These are phyloP conservation scores for Diutina rugosa DNA, from an alignment of 1,139 yeast species.

Conservation along the genomic window DNA sequence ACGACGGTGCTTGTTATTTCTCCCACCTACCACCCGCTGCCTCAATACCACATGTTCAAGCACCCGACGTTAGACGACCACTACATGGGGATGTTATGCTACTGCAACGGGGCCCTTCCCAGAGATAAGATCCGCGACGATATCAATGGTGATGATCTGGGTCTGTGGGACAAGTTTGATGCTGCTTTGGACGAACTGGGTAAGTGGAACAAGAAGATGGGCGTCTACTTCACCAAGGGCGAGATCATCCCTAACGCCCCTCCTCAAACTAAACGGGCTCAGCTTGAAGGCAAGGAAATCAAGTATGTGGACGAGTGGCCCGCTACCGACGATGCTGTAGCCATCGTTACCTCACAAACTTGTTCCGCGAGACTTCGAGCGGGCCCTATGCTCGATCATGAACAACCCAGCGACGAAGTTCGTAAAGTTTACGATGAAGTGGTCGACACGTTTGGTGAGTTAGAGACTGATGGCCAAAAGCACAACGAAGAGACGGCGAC, in stretches of 20 bases:
- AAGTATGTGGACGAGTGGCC: conserved; percentile 20
- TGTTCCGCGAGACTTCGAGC: conserved; percentile 71
- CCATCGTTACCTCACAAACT: conserved; percentile 81
- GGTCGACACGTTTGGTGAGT: conserved; percentile 22
- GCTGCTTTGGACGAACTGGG: conserved; percentile 30
- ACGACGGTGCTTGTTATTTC: conserved; percentile 80
- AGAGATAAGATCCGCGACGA: conserved; percentile 63
- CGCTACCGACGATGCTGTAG: conserved; percentile 53
- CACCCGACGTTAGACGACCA: conserved; percentile 72
- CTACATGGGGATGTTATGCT: conserved; percentile 93
- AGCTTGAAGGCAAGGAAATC: conserved; percentile 9
- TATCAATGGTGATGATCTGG: conserved; percentile 29
- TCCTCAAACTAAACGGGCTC: conserved; percentile 36
- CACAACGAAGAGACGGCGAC: conserved; percentile 30
- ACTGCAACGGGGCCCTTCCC: conserved; percentile 84
- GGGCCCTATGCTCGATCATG: conserved; percentile 44
- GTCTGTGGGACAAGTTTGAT: conserved; percentile 58
- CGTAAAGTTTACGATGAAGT: conserved; percentile 13
- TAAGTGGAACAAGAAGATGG: conserved; percentile 37
- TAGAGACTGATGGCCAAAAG: conserved; percentile 36
- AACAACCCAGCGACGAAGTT: conserved; percentile 4
- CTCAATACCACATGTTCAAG: conserved; percentile 72
- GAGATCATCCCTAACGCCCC: conserved; percentile 80
- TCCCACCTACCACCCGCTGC: conserved; percentile 63
- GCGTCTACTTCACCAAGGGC: conserved; percentile 76